Percentiles rank a stretch among this genome's conserved stretches.
phyloP scores from a whole-genome alignment of 2,329 filamentous ascomycete species.

The Aspergillus pseudoterreus region DNA sequence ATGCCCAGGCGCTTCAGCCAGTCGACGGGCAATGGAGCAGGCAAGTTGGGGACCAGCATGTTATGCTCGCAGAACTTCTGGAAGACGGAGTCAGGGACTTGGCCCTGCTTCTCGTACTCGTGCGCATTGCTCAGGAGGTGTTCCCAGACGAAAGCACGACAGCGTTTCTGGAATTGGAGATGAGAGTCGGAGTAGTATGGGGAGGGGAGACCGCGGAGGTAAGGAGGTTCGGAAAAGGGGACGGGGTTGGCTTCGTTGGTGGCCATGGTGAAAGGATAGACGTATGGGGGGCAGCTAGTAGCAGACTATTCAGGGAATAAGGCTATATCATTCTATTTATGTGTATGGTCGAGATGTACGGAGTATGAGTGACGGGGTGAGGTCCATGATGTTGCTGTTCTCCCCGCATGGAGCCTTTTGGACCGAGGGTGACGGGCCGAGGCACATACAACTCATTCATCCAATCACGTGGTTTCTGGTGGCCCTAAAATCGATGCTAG shows the following conservation, averaged over 20 bases:
- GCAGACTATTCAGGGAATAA: no score
- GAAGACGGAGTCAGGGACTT: constrained; percentile 62
- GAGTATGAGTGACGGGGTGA: neutral
- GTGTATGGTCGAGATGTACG: no score
- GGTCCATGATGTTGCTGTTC: neutral
- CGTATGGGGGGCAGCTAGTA: neutral
- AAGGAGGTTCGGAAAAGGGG: constrained; percentile 72
- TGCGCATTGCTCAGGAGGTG: constrained; percentile 60
- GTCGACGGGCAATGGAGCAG: constrained; percentile 63
- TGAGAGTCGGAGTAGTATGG: constrained; percentile 68
- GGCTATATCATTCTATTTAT: no score
- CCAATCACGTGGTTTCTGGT: neutral
- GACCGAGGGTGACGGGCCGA: neutral
- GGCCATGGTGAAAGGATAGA: neutral
- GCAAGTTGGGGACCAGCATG: constrained; percentile 68
- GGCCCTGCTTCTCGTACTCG: constrained; percentile 67
- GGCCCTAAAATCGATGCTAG: neutral
- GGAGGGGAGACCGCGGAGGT: constrained; percentile 65
- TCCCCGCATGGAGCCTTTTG: neutral
- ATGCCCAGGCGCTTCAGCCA: constrained; percentile 66
- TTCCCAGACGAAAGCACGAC: constrained; percentile 62
- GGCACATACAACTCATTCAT: neutral
- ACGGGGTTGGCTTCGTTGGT: constrained; percentile 28
- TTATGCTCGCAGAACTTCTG: constrained; percentile 60
- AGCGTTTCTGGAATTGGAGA: constrained; percentile 62